Evolutionary conservation across 1,284 basidiomycete genomes (phyloP).

Genomic region (Exobasidium cylindrosporum): DNA sequence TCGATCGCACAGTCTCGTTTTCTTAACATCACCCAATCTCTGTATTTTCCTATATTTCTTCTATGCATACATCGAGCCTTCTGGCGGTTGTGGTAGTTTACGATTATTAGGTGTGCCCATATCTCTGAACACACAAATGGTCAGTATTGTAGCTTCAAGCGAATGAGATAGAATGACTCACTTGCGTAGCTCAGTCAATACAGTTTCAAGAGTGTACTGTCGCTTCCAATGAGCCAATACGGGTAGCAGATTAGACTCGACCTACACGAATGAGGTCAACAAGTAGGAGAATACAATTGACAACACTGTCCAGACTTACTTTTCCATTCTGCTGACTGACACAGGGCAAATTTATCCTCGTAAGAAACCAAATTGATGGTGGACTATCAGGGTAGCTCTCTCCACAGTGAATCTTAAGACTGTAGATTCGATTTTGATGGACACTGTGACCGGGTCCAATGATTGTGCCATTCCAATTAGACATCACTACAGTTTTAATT

Average conservation of each 20-base stretch:
- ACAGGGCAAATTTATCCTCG: slow-evolving; percentile 91
- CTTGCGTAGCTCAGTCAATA: slow-evolving; percentile 51
- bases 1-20: too few relatives aligned
- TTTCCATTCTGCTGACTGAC: slow-evolving; percentile 72
- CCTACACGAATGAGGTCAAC: slow-evolving; percentile 11
- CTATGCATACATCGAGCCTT: slow-evolving; percentile 62
- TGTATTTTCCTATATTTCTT: background rate
- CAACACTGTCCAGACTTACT: slow-evolving; percentile 32
- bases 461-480: slow-evolving; percentile 97
- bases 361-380: slow-evolving; percentile 79
- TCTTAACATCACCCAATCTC: too few relatives aligned
- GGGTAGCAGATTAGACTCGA: slow-evolving; percentile 31
- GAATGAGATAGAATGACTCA: too few relatives aligned
- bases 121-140: slow-evolving; percentile 66
- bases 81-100: slow-evolving; percentile 89
- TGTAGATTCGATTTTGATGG: slow-evolving; percentile 98
- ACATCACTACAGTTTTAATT: slow-evolving; percentile 69
- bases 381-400: slow-evolving; percentile 75
- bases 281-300: background rate
- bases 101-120: slow-evolving; percentile 89
- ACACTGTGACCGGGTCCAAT: slow-evolving; percentile 91
- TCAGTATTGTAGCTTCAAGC: too few relatives aligned
- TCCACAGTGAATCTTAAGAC: slow-evolving; percentile 83
- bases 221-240: slow-evolving; percentile 49
- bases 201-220: slow-evolving; percentile 50